phyloP scores from a whole-genome alignment of 495 filamentous ascomycete genomes.

The Lindgomyces ingoldianus region DNA sequence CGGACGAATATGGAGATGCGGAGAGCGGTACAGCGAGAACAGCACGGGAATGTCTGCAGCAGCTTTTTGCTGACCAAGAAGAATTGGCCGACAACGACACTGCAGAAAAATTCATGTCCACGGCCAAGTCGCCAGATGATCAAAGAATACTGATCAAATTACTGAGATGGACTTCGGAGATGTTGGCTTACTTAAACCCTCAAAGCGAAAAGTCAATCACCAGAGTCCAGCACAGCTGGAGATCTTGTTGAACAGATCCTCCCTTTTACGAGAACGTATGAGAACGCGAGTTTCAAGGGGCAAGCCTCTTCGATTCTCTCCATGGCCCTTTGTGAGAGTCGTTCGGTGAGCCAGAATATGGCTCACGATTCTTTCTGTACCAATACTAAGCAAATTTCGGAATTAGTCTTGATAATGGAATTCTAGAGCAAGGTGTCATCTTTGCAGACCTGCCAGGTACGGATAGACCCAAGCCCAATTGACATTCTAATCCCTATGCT shows the following conservation, averaged over 20 bases:
- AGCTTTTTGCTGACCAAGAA: not conserved
- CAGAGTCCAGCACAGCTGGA: not conserved
- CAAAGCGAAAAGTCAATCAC: not conserved
- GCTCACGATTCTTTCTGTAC: not conserved
- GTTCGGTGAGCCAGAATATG: not conserved
- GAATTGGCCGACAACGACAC: not conserved
- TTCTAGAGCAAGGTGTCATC: conserved; percentile 2
- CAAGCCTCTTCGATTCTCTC: not conserved
- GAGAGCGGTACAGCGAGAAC: not conserved
- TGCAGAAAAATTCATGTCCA: conserved; percentile 4
- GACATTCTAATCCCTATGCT: not conserved
- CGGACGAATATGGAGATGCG: not conserved
- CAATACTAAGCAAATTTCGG: not conserved
- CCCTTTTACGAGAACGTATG: conserved; percentile 2
- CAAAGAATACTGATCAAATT: not conserved
- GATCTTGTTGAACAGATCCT: not conserved
- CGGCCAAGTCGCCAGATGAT: conserved; percentile 3
- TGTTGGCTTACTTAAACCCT: not conserved
- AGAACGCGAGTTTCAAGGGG: not conserved
- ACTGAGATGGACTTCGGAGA: not conserved
- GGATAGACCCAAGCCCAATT: not conserved
- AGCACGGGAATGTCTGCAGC: not conserved
- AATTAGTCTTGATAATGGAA: not conserved
- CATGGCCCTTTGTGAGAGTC: conserved; percentile 9
- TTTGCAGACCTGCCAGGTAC: conserved; percentile 8